Conservation (phyloP, 2,329 filamentous ascomycete species). For the Phaeosphaeria sp. region DNA sequence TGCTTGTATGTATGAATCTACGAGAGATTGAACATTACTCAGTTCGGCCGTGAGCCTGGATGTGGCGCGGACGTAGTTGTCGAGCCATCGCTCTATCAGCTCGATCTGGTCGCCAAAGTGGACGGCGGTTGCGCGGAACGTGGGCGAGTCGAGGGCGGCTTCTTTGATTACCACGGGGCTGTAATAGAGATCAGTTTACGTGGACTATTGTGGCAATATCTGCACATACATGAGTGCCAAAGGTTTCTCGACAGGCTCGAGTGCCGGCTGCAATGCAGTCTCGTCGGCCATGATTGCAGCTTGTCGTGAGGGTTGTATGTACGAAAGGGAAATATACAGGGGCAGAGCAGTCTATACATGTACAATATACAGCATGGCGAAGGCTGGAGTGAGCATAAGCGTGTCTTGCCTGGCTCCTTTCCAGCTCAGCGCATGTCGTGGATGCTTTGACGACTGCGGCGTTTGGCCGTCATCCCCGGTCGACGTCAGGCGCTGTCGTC, state of each 20-base stretch:
- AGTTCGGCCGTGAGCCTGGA: slow-evolving; percentile 70
- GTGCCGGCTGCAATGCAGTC: slow-evolving; percentile 33
- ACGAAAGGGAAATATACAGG: not conserved
- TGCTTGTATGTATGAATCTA: slow-evolving; percentile 77
- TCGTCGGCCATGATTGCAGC: slow-evolving; percentile 44
- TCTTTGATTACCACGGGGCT: slow-evolving; percentile 89
- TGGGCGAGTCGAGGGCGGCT: slow-evolving; percentile 94
- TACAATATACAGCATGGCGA: slow-evolving; percentile 26
- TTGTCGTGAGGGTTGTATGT: not conserved
- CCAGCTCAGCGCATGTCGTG: slow-evolving; percentile 8
- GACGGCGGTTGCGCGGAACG: slow-evolving; percentile 84
- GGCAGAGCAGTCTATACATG: slow-evolving; percentile 22
- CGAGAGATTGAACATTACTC: slow-evolving; percentile 75
- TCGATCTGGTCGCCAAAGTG: slow-evolving; percentile 95
- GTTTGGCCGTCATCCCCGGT: slow-evolving; percentile 22
- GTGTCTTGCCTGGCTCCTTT: slow-evolving; percentile 12
- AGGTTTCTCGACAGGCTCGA: slow-evolving; percentile 50
- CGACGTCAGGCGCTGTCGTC: slow-evolving; percentile 30
- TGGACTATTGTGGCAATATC: not conserved
- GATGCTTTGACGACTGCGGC: slow-evolving; percentile 17
- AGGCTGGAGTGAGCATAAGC: slow-evolving; percentile 10
- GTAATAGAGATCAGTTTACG: slow-evolving; percentile 15
- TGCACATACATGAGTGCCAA: slow-evolving; percentile 50
- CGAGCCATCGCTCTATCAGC: slow-evolving; percentile 90
- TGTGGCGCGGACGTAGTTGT: slow-evolving; percentile 69